These are phyloP conservation scores for Urtica urens DNA, from an alignment of 306 rosid species.

Conservation along the genomic window DNA sequence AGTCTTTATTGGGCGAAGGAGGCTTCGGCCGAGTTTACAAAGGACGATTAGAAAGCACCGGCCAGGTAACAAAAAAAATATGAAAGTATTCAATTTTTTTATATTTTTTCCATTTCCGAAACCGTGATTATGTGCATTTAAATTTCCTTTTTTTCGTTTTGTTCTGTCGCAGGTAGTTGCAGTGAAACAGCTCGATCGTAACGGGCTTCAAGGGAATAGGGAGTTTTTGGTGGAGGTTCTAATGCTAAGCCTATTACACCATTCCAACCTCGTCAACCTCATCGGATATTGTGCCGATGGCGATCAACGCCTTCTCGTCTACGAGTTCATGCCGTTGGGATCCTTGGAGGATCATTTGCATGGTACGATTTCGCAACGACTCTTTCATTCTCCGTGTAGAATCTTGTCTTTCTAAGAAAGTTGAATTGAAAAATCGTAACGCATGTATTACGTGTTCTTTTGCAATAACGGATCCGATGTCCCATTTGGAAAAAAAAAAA, in stretches of 20 bases:
- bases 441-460: too few relatives aligned
- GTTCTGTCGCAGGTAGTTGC: conserved; percentile 57
- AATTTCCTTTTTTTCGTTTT: conserved; percentile 9
- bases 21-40: conserved; percentile 95
- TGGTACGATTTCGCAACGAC: too few relatives aligned
- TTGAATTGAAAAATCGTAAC: too few relatives aligned
- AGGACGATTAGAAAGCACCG: conserved; percentile 85
- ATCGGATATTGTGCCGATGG: conserved; percentile 92
- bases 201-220: conserved; percentile 66
- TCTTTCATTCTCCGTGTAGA: too few relatives aligned
- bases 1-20: conserved; percentile 85
- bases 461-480: too few relatives aligned
- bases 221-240: conserved; percentile 98
- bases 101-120: conserved; percentile 10
- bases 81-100: not conserved
- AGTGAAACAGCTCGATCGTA: conserved; percentile 75
- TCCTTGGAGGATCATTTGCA: conserved; percentile 99
- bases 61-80: conserved; percentile 47
- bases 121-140: not conserved
- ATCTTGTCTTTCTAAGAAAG: too few relatives aligned
- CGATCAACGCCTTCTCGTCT: conserved; percentile 75
- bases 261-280: conserved; percentile 87
- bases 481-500: too few relatives aligned
- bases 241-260: conserved; percentile 99
- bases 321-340: conserved; percentile 97